Conservation (phyloP, 306 rosid genomes). For the Astragalus membranaceus region DNA sequence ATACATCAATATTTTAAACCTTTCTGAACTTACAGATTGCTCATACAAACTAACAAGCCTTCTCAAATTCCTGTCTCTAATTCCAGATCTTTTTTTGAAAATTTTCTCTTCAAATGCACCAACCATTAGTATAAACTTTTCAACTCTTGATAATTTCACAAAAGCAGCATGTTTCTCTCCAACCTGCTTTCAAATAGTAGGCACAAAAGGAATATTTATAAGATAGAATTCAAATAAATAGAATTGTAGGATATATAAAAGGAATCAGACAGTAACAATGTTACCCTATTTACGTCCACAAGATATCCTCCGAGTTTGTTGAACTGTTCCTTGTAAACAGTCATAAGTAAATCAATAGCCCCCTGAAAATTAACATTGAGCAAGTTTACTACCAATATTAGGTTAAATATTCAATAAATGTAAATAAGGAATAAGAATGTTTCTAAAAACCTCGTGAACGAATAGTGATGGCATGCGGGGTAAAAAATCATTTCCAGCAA, state of each 20-base stretch:
- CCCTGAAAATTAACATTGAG: conserved; percentile 12
- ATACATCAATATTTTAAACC: background rate
- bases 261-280: background rate
- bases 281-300: too few relatives aligned
- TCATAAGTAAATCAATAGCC: conserved; percentile 39
- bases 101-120: conserved; percentile 43
- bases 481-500: conserved; percentile 61
- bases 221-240: background rate
- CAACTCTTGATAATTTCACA: conserved; percentile 45
- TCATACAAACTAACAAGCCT: background rate
- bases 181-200: conserved; percentile 5
- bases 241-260: background rate
- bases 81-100: conserved; percentile 34
- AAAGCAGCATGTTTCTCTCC: conserved; percentile 25
- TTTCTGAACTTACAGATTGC: conserved; percentile 28
- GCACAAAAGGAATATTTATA: background rate
- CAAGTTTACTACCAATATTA: too few relatives aligned
- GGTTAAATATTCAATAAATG: too few relatives aligned
- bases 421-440: too few relatives aligned
- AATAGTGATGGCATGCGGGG: conserved; percentile 53
- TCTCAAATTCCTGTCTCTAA: conserved; percentile 16
- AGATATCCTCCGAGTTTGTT: too few relatives aligned
- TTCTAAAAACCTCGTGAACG: conserved; percentile 31
- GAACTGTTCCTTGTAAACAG: too few relatives aligned
- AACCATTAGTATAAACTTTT: conserved; percentile 41